Conservation (phyloP, 176 grass and related monocot species). For the Carex myosuroides region DNA sequence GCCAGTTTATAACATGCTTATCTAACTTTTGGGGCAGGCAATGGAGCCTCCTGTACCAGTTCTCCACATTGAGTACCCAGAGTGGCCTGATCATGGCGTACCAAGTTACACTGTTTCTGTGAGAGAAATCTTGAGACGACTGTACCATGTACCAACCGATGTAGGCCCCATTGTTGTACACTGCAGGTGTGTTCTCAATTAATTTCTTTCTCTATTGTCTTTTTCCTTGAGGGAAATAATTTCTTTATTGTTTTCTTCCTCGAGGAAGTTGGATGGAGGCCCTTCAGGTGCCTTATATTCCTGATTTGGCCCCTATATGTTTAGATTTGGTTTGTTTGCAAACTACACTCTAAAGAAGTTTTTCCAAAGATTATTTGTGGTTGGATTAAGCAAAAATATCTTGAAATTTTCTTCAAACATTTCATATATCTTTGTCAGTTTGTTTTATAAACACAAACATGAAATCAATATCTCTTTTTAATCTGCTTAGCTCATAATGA, state of each 20-base stretch:
- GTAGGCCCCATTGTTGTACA: constrained; percentile 69
- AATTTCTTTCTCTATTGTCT: not conserved
- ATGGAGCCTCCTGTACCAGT: constrained; percentile 27
- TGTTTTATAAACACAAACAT: not conserved
- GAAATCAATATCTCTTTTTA: too few species aligned
- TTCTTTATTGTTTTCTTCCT: not conserved
- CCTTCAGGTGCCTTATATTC: not conserved
- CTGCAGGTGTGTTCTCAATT: constrained; percentile 64
- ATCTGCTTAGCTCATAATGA: too few species aligned
- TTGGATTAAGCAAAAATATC: not conserved
- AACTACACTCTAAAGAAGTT: not conserved
- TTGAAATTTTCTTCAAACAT: not conserved
- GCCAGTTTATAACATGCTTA: not conserved
- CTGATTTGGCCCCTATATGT: not conserved
- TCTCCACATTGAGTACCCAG: constrained; percentile 70
- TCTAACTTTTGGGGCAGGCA: constrained; percentile 35
- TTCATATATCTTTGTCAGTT: not conserved
- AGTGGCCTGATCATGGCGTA: constrained; percentile 95
- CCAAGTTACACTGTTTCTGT: constrained; percentile 42
- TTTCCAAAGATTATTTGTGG: not conserved
- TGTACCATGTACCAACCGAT: constrained; percentile 32
- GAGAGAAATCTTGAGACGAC: constrained; percentile 52
- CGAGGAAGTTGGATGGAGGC: not conserved
- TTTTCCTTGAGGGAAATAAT: not conserved
- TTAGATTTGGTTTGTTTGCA: not conserved